Base-by-base conservation (phyloP, 345 rosid species). In the rapeseed (Brassica napus) region DNA sequence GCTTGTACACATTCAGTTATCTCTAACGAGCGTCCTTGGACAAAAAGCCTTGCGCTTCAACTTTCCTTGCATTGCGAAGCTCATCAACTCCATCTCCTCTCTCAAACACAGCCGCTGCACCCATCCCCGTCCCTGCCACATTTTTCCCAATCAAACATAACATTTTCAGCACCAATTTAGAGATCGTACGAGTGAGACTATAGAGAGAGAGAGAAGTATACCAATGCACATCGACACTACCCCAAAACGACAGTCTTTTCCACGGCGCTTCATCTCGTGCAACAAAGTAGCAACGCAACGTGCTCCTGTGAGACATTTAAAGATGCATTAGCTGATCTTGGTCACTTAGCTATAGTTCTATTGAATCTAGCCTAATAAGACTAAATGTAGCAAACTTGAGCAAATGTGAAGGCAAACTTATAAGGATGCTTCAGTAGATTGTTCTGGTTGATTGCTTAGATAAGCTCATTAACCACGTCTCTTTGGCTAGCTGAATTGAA, bases 81-180 rank as follows among this genome's bases (percentile, higher is more conserved):
- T 93, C 97, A 77, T 93, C 98, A 1, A 73, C 83, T n/a, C 71
- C 65, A 54, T 89, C 99, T 24, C 98, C 98, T 66, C 97, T 88
- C 80, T 96, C 99, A 69, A 96, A 86, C 68, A 96, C 97, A 9
- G 98, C 99, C 0, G 99, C 99, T 52, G 98, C 99, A 18, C 99
- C 99, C 99, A 96, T 96, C 7, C 99, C 99, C 0, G 97, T 88
- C 75, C 99, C 99, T 91, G 92, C 81, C 71, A 74, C 0, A 6
- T 86, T 52, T 42, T 47, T 79, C 21, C 8, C 52, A 9, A 0
- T 16, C 28, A 49, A 28, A 57, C 15, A 16, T 4, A 52, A 16
- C 61, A 14, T 57, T 68, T 16, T 68, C 65, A 74, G 16, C 35
- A 6, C 24, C 63, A 54, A 28, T 18, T 10, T 9, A 6, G 11